Conservation (phyloP, 805 yeast species). For the Kodamaea leandrae region DNA sequence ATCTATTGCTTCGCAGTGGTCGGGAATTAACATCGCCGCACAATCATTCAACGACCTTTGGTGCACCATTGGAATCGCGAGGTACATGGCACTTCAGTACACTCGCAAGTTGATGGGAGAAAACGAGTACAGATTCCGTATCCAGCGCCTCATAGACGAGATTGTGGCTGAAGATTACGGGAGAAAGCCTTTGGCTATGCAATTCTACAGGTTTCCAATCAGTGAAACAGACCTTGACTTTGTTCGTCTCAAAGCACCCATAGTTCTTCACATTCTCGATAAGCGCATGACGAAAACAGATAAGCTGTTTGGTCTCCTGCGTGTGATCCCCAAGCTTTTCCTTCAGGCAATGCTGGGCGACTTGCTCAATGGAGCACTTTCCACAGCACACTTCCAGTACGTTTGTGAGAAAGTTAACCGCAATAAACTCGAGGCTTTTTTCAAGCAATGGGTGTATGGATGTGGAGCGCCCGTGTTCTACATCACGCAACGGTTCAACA, state of each 20-base stretch:
- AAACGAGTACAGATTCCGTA: slow-evolving; percentile 73
- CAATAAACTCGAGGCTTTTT: slow-evolving; percentile 75
- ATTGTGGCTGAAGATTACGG: slow-evolving; percentile 75
- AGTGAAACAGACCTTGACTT: slow-evolving; percentile 61
- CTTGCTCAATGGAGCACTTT: slow-evolving; percentile 67
- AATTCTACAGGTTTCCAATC: slow-evolving; percentile 64
- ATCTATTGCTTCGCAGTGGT: slow-evolving; percentile 85
- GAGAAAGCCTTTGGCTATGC: slow-evolving; percentile 76
- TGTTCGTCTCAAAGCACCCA: slow-evolving; percentile 75
- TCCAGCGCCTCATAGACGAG: slow-evolving; percentile 61
- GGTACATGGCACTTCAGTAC: slow-evolving; percentile 77
- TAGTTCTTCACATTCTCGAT: slow-evolving; percentile 80
- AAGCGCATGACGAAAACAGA: slow-evolving; percentile 95
- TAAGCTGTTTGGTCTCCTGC: slow-evolving; percentile 83
- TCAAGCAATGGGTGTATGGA: slow-evolving; percentile 90
- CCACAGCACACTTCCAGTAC: slow-evolving; percentile 82
- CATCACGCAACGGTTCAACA: slow-evolving; percentile 88
- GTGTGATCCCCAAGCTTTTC: slow-evolving; percentile 88
- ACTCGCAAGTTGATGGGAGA: slow-evolving; percentile 70
- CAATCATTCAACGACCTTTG: slow-evolving; percentile 75
- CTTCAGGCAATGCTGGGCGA: slow-evolving; percentile 96
- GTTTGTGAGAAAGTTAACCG: slow-evolving; percentile 95
- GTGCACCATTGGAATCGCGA: slow-evolving; percentile 84
- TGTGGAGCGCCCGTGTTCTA: slow-evolving; percentile 86
- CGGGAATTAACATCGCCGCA: slow-evolving; percentile 89